phyloP scores from a whole-genome alignment of 2,329 filamentous ascomycete species.

The Ambrosiella beaveri region DNA sequence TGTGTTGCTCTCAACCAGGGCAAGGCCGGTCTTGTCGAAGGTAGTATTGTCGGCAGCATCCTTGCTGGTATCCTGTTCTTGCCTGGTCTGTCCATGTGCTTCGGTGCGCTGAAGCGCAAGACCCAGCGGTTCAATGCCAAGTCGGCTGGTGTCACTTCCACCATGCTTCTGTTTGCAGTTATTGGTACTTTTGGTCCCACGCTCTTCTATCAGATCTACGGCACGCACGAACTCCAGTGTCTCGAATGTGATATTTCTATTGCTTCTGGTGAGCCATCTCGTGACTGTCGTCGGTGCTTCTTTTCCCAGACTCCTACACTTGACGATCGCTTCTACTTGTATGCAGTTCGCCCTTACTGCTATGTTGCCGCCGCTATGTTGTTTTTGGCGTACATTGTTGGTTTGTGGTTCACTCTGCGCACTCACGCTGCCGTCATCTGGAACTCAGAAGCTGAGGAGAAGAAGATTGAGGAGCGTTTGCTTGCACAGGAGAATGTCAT shows the following conservation, averaged over 20 bases:
- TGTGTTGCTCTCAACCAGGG: constrained; percentile 85
- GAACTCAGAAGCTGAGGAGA: constrained; percentile 71
- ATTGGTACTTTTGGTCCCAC: constrained; percentile 93
- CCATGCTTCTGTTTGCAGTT: constrained; percentile 91
- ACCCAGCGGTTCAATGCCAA: constrained; percentile 96
- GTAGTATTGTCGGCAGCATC: constrained; percentile 93
- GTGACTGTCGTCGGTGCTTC: constrained; percentile 83
- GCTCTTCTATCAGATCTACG: constrained; percentile 96
- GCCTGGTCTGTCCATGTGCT: constrained; percentile 94
- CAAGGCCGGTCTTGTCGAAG: constrained; percentile 84
- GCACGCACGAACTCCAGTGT: constrained; percentile 89
- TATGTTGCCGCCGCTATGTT: constrained; percentile 72
- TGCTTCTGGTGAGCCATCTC: constrained; percentile 22
- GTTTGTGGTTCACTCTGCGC: constrained; percentile 83
- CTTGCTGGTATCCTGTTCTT: constrained; percentile 92
- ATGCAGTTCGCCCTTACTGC: constrained; percentile 85
- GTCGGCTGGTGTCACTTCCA: constrained; percentile 90
- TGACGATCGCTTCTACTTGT: constrained; percentile 72
- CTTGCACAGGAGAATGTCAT: constrained; percentile 11
- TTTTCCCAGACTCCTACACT: constrained; percentile 77
- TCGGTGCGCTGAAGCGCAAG: constrained; percentile 92
- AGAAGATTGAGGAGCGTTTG: constrained; percentile 40
- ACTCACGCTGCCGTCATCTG: constrained; percentile 96
- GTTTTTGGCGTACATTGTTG: constrained; percentile 86
- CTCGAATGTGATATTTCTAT: constrained; percentile 39